phyloP scores from a whole-genome alignment of 208 protist species.

The Trichomonas tenax region DNA sequence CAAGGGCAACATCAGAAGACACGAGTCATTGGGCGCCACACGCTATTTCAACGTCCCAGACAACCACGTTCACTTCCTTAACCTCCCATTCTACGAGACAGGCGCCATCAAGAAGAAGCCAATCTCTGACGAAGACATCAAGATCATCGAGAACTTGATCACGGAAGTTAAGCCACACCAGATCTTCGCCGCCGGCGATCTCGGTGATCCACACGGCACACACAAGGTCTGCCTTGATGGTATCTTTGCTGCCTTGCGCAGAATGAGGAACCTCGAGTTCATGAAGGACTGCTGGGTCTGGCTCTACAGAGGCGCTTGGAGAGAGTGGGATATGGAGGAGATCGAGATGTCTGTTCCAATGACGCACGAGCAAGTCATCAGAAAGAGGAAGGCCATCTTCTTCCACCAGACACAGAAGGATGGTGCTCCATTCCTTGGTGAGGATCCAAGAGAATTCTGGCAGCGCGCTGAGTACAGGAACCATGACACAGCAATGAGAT shows the following conservation, averaged over 20 bases:
- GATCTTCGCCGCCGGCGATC: neutral
- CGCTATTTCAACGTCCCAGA: neutral
- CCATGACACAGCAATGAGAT: neutral
- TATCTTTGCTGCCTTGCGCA: neutral
- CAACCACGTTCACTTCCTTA: neutral
- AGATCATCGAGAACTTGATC: neutral
- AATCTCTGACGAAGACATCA: neutral
- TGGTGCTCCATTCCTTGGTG: neutral
- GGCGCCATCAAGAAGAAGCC: neutral
- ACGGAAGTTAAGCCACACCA: neutral
- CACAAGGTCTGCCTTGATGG: neutral
- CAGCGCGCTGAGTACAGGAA: neutral
- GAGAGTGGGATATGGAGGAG: neutral
- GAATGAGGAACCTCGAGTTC: neutral
- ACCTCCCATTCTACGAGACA: neutral
- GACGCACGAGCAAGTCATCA: neutral
- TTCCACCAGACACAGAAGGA: neutral
- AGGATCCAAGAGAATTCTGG: conserved; percentile 4
- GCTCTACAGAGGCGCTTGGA: neutral
- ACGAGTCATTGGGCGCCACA: neutral
- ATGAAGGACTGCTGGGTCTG: neutral
- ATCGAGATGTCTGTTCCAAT: neutral
- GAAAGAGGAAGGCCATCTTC: neutral
- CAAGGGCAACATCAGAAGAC: neutral
- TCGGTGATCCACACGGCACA: neutral